These are phyloP conservation scores for Narthecium ossifragum DNA, from an alignment of 106 monocot species.

Conservation along the genomic window DNA sequence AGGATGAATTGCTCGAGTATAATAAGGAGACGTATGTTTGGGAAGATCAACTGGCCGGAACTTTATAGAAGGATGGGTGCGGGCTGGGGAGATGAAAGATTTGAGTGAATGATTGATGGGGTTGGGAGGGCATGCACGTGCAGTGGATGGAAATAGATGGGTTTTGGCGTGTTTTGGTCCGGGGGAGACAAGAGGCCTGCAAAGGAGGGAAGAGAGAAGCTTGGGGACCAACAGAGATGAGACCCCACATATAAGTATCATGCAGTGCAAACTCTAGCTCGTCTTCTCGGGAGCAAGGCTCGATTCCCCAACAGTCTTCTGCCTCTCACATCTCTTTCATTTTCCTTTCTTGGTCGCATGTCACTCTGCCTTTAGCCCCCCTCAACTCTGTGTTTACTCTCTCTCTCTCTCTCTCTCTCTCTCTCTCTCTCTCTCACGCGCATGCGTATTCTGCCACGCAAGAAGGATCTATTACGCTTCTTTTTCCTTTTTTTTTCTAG, in stretches of 20 bases:
- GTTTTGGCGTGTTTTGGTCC: slow-evolving; percentile 28
- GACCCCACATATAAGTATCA: too few relatives aligned
- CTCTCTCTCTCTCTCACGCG: not conserved
- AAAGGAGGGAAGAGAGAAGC: slow-evolving; percentile 12
- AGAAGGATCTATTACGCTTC: not conserved
- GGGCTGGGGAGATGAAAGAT: not conserved
- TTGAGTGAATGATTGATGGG: slow-evolving; percentile 15
- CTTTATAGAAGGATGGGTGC: not conserved
- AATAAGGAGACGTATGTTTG: not conserved
- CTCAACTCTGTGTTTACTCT: slow-evolving; percentile 1
- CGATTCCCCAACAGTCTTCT: slow-evolving; percentile 4
- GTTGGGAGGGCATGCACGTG: slow-evolving; percentile 11
- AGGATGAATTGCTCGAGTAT: not conserved
- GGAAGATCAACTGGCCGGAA: not conserved
- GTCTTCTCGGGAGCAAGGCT: not conserved
- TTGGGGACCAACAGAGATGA: not conserved
- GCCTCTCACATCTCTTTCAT: slow-evolving; percentile 19
- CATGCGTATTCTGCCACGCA: not conserved
- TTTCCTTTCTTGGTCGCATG: slow-evolving; percentile 16
- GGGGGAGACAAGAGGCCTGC: slow-evolving; percentile 30
- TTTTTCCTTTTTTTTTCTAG: not conserved
- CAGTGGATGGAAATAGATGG: slow-evolving; percentile 5
- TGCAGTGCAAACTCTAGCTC: too few relatives aligned
- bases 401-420: slow-evolving; percentile 8
- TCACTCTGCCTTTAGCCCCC: not conserved